Conservation (phyloP, 345 rosid genomes). For the Triadica sebifera region DNA sequence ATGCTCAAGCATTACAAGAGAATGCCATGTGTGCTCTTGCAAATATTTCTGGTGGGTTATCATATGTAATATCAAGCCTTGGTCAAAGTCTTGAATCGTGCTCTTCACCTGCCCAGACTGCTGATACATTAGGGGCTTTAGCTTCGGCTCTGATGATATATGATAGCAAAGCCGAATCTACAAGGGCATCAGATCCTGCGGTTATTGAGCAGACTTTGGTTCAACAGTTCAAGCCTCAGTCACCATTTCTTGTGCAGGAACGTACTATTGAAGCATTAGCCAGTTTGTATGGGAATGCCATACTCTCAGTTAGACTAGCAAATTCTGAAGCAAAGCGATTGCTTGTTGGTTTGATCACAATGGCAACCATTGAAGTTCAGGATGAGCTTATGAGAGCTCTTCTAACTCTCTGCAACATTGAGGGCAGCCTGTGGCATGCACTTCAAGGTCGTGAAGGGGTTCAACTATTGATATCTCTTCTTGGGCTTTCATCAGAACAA, state of each 20-base stretch:
- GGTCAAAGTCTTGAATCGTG: slow-evolving; percentile 99
- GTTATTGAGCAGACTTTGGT: slow-evolving; percentile 78
- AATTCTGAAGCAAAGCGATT: slow-evolving; percentile 91
- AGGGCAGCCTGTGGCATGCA: slow-evolving; percentile 91
- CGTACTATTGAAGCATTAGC: slow-evolving; percentile 98
- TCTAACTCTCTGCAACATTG: slow-evolving; percentile 74
- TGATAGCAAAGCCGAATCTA: slow-evolving; percentile 81
- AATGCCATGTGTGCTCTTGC: slow-evolving; percentile 99
- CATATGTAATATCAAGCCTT: slow-evolving; percentile 94
- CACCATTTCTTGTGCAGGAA: slow-evolving; percentile 92
- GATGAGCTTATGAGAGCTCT: slow-evolving; percentile 93
- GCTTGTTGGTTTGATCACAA: slow-evolving; percentile 97
- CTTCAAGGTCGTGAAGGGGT: slow-evolving; percentile 99
- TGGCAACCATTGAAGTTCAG: slow-evolving; percentile 93
- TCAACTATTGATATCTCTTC: slow-evolving; percentile 93
- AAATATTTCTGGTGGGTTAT: slow-evolving; percentile 95
- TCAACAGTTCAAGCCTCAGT: slow-evolving; percentile 82
- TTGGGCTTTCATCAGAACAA: slow-evolving; percentile 98
- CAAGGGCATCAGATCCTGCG: slow-evolving; percentile 76
- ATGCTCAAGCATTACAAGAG: slow-evolving; percentile 97
- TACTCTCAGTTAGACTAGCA: slow-evolving; percentile 68
- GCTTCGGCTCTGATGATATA: slow-evolving; percentile 99
- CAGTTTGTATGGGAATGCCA: slow-evolving; percentile 87
- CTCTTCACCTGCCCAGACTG: slow-evolving; percentile 88
- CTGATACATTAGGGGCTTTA: slow-evolving; percentile 96